phyloP scores from a whole-genome alignment of 2,329 filamentous ascomycete species.

The Trichoderma koningiopsis region DNA sequence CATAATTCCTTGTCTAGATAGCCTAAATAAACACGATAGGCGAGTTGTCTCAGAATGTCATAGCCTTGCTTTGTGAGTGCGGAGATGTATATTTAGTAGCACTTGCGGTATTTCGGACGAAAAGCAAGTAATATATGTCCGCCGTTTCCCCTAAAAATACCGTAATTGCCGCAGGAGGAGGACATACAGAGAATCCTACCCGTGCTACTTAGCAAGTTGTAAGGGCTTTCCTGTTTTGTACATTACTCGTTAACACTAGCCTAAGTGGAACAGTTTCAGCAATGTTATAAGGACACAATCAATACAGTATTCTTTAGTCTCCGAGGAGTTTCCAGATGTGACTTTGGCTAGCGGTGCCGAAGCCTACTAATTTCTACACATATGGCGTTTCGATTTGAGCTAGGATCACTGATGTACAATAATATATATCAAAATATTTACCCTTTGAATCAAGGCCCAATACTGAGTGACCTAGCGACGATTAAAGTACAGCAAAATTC shows the following conservation, averaged over 20 bases:
- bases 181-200: background rate
- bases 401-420: background rate
- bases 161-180: background rate
- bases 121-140: background rate
- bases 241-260: background rate
- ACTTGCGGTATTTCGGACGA: background rate
- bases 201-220: background rate
- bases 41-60: background rate
- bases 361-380: background rate
- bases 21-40: background rate
- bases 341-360: background rate
- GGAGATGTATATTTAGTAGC: background rate
- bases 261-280: background rate
- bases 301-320: background rate
- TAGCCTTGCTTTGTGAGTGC: background rate
- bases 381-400: background rate
- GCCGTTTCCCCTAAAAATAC: background rate
- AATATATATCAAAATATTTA: background rate
- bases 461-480: background rate
- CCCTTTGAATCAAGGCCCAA: background rate
- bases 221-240: background rate
- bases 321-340: background rate
- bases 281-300: background rate
- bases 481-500: background rate
- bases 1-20: background rate